Evolutionary conservation across 1,284 basidiomycete species (phyloP).

Genomic region (Sphagnurus paluster): DNA sequence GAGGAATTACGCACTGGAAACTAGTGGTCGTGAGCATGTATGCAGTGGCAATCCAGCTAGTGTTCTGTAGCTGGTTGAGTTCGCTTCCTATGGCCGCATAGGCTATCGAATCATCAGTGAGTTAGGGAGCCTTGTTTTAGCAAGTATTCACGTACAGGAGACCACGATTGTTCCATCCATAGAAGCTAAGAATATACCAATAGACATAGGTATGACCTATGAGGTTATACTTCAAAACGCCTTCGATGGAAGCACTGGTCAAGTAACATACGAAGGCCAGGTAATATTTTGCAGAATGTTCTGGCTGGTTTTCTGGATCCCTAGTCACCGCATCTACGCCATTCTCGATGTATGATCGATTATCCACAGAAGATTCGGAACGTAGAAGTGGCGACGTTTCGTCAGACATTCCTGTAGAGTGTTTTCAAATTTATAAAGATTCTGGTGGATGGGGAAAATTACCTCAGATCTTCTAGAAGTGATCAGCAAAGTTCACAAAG

Average conservation of each 20-base stretch:
- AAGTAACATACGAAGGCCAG: conserved; percentile 4
- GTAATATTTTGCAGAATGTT: conserved; percentile 11
- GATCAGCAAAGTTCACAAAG: too few species aligned
- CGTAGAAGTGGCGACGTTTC: conserved; percentile 30
- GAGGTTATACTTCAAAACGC: not conserved
- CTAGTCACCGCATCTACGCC: not conserved
- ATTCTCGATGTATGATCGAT: conserved; percentile 2
- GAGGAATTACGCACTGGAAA: conserved; percentile 54
- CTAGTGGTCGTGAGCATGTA: conserved; percentile 62
- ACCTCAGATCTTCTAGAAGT: too few species aligned
- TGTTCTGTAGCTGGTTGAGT: conserved; percentile 60
- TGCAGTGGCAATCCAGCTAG: conserved; percentile 65
- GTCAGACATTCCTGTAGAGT: conserved; percentile 16
- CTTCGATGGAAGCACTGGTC: not conserved
- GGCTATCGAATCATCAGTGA: conserved; percentile 28
- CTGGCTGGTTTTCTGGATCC: not conserved
- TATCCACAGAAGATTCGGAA: conserved; percentile 4
- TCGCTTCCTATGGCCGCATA: conserved; percentile 66
- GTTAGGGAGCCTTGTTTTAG: not conserved
- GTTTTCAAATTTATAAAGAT: not conserved
- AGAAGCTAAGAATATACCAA: conserved; percentile 58
- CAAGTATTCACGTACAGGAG: conserved; percentile 36
- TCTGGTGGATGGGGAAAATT: too few species aligned
- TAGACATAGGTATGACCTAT: conserved; percentile 55
- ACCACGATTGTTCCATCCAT: conserved; percentile 64